These are phyloP conservation scores for Penicillium verrucosum DNA, from an alignment of 2,329 filamentous ascomycete species.

Conservation along the genomic window DNA sequence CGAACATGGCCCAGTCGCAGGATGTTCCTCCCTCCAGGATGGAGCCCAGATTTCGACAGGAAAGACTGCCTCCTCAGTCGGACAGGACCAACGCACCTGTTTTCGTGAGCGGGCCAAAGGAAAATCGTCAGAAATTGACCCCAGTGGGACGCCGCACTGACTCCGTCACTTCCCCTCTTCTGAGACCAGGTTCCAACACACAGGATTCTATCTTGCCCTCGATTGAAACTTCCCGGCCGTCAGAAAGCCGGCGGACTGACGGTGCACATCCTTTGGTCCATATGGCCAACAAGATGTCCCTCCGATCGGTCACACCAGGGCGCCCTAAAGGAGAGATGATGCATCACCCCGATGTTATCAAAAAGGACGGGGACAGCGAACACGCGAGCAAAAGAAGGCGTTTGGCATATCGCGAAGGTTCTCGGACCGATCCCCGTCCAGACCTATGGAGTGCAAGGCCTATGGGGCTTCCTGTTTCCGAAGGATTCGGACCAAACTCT, in stretches of 20 bases:
- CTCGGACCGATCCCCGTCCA: constrained; percentile 11
- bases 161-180: constrained; percentile 13
- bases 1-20: constrained; percentile 22
- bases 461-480: constrained; percentile 15
- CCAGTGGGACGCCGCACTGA: constrained; percentile 19
- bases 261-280: constrained; percentile 23
- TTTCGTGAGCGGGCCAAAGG: constrained; percentile 33
- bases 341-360: constrained; percentile 19
- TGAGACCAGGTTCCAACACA: constrained; percentile 17
- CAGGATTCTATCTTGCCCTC: constrained; percentile 37
- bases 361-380: constrained; percentile 23
- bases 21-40: constrained; percentile 23
- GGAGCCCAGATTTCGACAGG: constrained; percentile 15
- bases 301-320: constrained; percentile 32
- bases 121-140: constrained; percentile 16
- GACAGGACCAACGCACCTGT: constrained; percentile 27
- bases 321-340: constrained; percentile 24
- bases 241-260: constrained; percentile 25
- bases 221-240: constrained; percentile 31
- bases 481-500: constrained; percentile 11
- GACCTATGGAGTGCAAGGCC: constrained; percentile 13
- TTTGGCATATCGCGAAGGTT: constrained; percentile 25
- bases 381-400: constrained; percentile 35
- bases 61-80: constrained; percentile 18
- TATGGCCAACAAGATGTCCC: constrained; percentile 31